Conservation (phyloP, 495 filamentous ascomycete species). For the Apodospora peruviana region DNA sequence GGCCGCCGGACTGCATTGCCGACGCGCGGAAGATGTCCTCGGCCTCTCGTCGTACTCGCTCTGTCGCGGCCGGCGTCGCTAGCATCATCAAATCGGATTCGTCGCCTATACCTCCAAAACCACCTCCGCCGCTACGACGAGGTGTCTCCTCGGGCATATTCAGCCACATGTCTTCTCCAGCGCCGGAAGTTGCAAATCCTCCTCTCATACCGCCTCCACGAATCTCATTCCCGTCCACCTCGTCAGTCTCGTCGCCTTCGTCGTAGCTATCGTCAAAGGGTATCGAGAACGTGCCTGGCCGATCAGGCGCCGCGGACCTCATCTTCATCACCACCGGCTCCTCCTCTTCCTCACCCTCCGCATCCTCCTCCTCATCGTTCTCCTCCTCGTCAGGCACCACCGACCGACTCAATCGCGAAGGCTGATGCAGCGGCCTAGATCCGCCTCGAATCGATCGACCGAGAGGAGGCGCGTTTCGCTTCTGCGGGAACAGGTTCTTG, state of each 20-base stretch:
- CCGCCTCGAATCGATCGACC: conserved; percentile 36
- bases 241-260: conserved; percentile 28
- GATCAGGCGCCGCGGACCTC: conserved; percentile 18
- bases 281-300: conserved; percentile 28
- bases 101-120: conserved; percentile 14
- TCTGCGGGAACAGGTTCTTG: conserved; percentile 27
- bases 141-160: conserved; percentile 16
- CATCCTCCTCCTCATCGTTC: conserved; percentile 26
- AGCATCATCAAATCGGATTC: conserved; percentile 42
- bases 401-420: conserved; percentile 31
- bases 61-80: conserved; percentile 40
- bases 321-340: conserved; percentile 19
- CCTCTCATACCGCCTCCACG: background rate
- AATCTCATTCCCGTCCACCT: conserved; percentile 30
- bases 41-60: conserved; percentile 37
- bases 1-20: conserved; percentile 29
- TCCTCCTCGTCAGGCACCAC: conserved; percentile 28
- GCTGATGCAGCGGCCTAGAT: conserved; percentile 13
- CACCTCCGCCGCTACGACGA: background rate
- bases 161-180: conserved; percentile 28
- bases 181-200: conserved; percentile 10
- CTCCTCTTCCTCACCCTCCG: conserved; percentile 28
- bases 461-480: conserved; percentile 35
- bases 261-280: conserved; percentile 27
- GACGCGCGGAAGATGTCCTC: conserved; percentile 41